These are phyloP conservation scores for Trypanosomatidae sp. DNA, from an alignment of 208 protist species.

Conservation along the genomic window DNA sequence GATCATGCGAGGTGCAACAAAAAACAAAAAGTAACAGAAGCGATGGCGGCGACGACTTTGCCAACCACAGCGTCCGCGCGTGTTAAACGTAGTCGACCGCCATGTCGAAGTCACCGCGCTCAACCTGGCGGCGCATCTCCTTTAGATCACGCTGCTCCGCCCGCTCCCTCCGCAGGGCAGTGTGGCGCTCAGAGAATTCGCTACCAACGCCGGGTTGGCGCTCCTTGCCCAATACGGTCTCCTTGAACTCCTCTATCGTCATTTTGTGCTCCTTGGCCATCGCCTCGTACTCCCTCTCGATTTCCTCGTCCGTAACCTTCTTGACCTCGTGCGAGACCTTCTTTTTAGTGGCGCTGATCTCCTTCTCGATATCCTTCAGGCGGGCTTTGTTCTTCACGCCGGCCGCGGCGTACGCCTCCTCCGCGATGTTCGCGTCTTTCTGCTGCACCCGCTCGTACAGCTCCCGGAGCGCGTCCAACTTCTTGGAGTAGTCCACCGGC, in stretches of 20 bases:
- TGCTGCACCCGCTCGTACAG: conserved; percentile 63
- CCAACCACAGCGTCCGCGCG: background rate
- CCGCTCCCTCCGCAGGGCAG: conserved; percentile 29
- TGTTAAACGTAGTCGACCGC: conserved; percentile 46
- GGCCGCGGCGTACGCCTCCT: conserved; percentile 44
- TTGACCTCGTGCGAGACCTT: conserved; percentile 66
- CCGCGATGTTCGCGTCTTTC: conserved; percentile 51
- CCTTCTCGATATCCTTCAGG: conserved; percentile 93
- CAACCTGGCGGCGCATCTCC: conserved; percentile 21
- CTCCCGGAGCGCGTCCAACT: conserved; percentile 61
- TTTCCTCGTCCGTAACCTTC: conserved; percentile 48
- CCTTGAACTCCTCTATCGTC: conserved; percentile 64
- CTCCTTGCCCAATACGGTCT: conserved; percentile 16
- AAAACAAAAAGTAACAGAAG: background rate
- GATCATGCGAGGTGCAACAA: background rate
- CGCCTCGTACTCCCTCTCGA: conserved; percentile 59
- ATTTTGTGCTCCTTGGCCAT: conserved; percentile 58
- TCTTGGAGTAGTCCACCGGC: conserved; percentile 30
- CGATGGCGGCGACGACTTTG: background rate
- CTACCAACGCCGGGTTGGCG: background rate
- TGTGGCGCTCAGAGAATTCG: conserved; percentile 6
- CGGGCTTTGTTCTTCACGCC: conserved; percentile 77
- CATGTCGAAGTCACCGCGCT: conserved; percentile 37
- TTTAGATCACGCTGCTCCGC: conserved; percentile 58
- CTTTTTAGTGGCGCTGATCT: conserved; percentile 72